Conservation (phyloP, 306 rosid genomes). For the Vigna radiata region DNA sequence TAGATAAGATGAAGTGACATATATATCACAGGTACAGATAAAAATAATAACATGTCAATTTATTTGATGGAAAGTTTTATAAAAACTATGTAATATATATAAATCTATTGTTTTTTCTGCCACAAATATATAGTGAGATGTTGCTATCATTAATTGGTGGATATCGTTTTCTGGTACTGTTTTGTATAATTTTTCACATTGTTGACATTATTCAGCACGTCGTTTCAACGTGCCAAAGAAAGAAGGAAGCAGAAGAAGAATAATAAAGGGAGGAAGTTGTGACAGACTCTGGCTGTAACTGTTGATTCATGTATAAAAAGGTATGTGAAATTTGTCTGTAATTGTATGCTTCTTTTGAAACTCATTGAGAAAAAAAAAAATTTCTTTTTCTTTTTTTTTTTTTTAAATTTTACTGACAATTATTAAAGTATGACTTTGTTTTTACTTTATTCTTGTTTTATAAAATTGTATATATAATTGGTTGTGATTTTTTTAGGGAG, state of each 20-base stretch:
- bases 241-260: background rate
- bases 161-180: background rate
- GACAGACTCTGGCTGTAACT: background rate
- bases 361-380: too few relatives aligned
- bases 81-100: background rate
- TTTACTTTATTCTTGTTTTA: background rate
- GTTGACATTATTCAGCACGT: conserved; percentile 44
- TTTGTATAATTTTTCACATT: conserved; percentile 25
- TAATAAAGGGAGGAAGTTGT: conserved; percentile 27
- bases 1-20: background rate
- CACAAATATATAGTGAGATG: conserved; percentile 2
- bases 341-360: too few relatives aligned
- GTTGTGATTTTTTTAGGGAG: too few relatives aligned
- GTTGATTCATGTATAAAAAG: conserved; percentile 28
- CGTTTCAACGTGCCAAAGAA: conserved; percentile 41
- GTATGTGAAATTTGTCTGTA: conserved; percentile 18
- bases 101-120: background rate
- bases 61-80: background rate
- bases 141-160: conserved; percentile 7
- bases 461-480: too few relatives aligned
- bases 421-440: background rate
- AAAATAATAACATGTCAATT: background rate
- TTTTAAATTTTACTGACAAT: too few relatives aligned
- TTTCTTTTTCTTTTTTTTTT: background rate
- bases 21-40: background rate